Conservation (phyloP, 139 green algal genomes). For the Coccomyxa sp. region DNA sequence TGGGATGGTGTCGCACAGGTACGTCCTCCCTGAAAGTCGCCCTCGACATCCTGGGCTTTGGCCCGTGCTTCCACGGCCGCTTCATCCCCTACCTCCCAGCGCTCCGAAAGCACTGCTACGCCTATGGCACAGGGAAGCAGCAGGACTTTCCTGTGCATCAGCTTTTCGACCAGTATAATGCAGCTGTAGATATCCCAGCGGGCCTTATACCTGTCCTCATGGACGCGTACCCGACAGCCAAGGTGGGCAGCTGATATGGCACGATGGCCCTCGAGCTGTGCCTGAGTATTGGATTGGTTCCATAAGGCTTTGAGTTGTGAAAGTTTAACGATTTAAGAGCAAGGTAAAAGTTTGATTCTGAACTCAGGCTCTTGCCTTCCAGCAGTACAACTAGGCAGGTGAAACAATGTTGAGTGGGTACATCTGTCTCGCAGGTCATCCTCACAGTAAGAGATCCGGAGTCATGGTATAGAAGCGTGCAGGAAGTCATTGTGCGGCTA, state of each 20-base stretch:
- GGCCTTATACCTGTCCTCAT: background rate
- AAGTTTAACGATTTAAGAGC: too few species aligned
- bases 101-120: background rate
- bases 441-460: background rate
- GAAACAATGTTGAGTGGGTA: background rate
- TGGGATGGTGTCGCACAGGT: background rate
- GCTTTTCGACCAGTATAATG: background rate
- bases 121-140: background rate
- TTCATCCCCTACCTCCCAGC: slow-evolving; percentile 2
- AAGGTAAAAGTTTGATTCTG: too few species aligned
- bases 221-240: background rate
- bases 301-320: too few species aligned
- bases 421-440: background rate
- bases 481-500: background rate
- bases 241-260: background rate
- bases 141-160: background rate
- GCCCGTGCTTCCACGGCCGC: background rate
- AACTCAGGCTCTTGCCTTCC: too few species aligned
- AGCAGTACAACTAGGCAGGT: background rate
- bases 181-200: background rate
- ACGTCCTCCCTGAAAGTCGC: background rate
- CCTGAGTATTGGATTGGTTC: too few species aligned
- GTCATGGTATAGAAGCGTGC: background rate
- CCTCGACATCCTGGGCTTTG: background rate
- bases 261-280: too few species aligned